Evolutionary conservation across 352 stramenopile species (phyloP), one percentile per base, ranked within the genome.

Genomic region (Thraustochytrium sp.): DNA sequence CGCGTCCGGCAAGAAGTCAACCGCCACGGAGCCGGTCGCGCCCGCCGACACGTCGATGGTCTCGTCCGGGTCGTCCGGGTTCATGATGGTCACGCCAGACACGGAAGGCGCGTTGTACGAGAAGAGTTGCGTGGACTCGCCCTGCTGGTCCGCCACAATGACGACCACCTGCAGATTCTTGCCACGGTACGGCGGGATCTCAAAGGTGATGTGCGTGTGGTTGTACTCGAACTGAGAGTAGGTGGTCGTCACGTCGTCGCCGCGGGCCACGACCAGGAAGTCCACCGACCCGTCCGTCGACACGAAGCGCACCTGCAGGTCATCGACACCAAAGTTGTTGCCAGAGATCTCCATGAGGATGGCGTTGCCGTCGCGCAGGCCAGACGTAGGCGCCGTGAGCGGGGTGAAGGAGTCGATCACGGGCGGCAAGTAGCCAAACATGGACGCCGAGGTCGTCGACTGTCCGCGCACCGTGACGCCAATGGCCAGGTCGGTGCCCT

Each of bases 241-340:
- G 16, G 46, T 16, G 26, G 13, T 72, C 36, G 34, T 9, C 26
- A 44, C 40, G 38, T 55, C 62, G 44, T 55, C 62, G n/a, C 11
- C 61, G 38, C 38, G 21, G 18, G 26, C 53, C 37, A 48, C 74
- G 18, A 55, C 74, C 21, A 73, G 23, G 37, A 55, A n/a, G 40
- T 76, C 74, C n/a, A 44, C 16, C n/a, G 26, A 18, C 4, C 40
- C 40, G 53, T 72, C 68, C 26, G 23, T 44, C 13, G 51, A 11
- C 11, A 44, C 46, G n/a, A 73, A 75, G 42, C 23, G 31, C 31
- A 82, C 74, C 23, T 36, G 16, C 21, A 82, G 74, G 5, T 55
- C 53, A 26, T 82, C 74, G 8, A 82, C 44, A 31, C 74, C 74
- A 82, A 82, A 82, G 38, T 82, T 82, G 55, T 37, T 23, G n/a